Percentiles rank a stretch among this genome's conserved stretches.
These are phyloP conservation scores for Anacardium occidentale DNA, from an alignment of 345 rosid genomes.

Conservation along the genomic window DNA sequence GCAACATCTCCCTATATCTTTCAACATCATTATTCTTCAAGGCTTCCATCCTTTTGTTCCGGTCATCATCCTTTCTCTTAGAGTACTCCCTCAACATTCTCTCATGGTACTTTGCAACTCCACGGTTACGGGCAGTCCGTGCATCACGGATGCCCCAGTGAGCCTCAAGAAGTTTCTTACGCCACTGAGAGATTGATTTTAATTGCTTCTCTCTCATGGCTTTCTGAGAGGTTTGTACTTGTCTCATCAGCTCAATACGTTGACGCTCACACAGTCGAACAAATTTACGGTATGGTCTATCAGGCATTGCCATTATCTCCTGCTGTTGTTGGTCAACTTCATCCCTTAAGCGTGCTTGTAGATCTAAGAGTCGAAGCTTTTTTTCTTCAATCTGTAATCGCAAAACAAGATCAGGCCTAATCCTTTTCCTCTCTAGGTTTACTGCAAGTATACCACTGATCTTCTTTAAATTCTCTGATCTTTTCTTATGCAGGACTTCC, in stretches of 20 bases:
- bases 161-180: conserved; percentile 96
- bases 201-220: conserved; percentile 88
- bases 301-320: conserved; percentile 99
- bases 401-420: conserved; percentile 96
- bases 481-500: conserved; percentile 73
- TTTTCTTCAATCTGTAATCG: conserved; percentile 97
- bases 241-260: conserved; percentile 85
- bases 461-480: conserved; percentile 78
- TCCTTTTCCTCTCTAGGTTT: conserved; percentile 94
- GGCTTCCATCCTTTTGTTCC: conserved; percentile 98
- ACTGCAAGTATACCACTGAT: conserved; percentile 73
- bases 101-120: conserved; percentile 99
- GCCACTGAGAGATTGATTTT: conserved; percentile 98
- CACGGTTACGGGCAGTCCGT: conserved; percentile 94
- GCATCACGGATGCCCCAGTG: conserved; percentile 99
- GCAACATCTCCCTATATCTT: conserved; percentile 96
- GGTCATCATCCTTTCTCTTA: conserved; percentile 90
- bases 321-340: conserved; percentile 95
- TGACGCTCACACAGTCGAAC: conserved; percentile 97
- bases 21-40: conserved; percentile 98
- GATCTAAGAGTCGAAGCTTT: conserved; percentile 72
- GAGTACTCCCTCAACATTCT: conserved; percentile 94
- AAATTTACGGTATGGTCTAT: conserved; percentile 96
- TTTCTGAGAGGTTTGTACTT: conserved; percentile 81
- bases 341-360: conserved; percentile 86